A percentile compares a stretch with the other conserved stretches of the same genome.
Conservation (phyloP, 805 yeast genomes). For the Saccharomycopsis fodiens region DNA sequence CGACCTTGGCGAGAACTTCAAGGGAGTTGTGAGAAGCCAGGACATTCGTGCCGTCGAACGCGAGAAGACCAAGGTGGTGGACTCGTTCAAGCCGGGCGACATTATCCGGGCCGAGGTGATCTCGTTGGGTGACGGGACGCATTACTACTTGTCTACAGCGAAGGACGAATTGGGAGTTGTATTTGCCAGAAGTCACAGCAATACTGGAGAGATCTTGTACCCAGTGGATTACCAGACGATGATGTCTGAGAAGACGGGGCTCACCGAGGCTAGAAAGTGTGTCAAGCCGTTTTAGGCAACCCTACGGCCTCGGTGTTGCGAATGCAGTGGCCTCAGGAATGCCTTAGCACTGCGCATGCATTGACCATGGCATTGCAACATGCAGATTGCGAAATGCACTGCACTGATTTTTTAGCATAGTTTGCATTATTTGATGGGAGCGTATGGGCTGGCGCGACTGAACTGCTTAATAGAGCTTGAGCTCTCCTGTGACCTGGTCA, state of each 20-base stretch:
- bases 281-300: slow-evolving; percentile 66
- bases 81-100: slow-evolving; percentile 87
- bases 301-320: too few species aligned
- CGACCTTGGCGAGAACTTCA: slow-evolving; percentile 83
- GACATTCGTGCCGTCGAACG: slow-evolving; percentile 89
- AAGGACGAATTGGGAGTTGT: slow-evolving; percentile 89
- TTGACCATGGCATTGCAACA: too few species aligned
- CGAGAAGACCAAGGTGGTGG: slow-evolving; percentile 73
- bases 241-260: slow-evolving; percentile 72
- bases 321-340: too few species aligned
- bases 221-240: slow-evolving; percentile 96
- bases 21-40: slow-evolving; percentile 77
- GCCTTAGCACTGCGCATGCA: too few species aligned
- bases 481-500: slow-evolving; percentile 73
- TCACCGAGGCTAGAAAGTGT: slow-evolving; percentile 73
- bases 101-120: slow-evolving; percentile 73
- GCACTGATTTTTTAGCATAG: too few species aligned
- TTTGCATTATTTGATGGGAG: neutral
- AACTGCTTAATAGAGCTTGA: slow-evolving; percentile 51
- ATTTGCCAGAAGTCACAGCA: slow-evolving; percentile 62
- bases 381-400: too few species aligned
- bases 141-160: slow-evolving; percentile 85
- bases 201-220: slow-evolving; percentile 70
- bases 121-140: slow-evolving; percentile 89
- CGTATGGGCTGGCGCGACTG: too few species aligned